Evolutionary conservation across 2,329 filamentous ascomycete species (phyloP), one percentile per base, ranked within the genome.

Genomic region (Aspergillus costaricaensis): DNA sequence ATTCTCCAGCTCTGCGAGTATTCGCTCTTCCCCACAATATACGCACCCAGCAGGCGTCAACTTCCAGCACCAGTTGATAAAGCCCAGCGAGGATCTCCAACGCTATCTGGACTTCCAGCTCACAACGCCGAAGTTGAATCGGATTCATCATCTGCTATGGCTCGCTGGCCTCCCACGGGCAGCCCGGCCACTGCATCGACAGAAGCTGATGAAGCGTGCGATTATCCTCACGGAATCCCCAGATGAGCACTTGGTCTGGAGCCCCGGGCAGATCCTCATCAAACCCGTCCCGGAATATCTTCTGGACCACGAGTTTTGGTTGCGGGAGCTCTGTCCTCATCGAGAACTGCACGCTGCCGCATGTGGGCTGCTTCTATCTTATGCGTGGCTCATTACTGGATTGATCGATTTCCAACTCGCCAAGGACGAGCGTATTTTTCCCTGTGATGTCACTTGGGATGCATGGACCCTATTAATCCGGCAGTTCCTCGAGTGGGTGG

Each of bases 281-380:
- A 74, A 74, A 55, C 71, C 72, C 0, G 25, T 74, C 1, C 72
- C 71, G 2, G 57, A 57, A 7, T 72, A 64, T 48, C 55, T 74
- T 0, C 59, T 73, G n/a, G 53, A 61, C 19, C 55, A 64, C 19
- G 38, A 59, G 5, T 70, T 70, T 59, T 72, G 70, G 70, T 41
- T 6, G 5, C 27, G 27, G 27, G 47, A 30, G 3, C 59, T 72
- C 39, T 72, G 69, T 55, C 25, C 57, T 1, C 48, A 66, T 32
- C 49, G 61, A 12, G 58, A 55, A 2, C 59, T 78, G 21, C 67
- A 72, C 44, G 54, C 58, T 9, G 67, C 62, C 8, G 77, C 75
- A 1, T 70, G 66, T 30, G 79, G 79, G 2, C 74, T 80, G 55
- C 62, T 82, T 0, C 69, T 76, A 2, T 77, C 77, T 2, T 82